Conservation (phyloP, 140 eudicot species). For the Oenanthe javanica region DNA sequence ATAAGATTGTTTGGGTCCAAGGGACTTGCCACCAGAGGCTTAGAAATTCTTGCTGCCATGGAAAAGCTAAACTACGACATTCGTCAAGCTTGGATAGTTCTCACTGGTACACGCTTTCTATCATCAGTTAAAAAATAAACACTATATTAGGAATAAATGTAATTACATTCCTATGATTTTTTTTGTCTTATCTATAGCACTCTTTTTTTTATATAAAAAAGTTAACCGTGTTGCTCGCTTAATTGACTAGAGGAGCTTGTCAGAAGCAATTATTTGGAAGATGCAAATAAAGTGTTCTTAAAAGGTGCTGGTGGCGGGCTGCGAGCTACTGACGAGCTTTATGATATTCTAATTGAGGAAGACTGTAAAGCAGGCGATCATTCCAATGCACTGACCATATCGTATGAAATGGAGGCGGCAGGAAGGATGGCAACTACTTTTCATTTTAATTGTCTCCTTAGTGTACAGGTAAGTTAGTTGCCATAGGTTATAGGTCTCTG, state of each 20-base stretch:
- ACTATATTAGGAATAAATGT: not conserved
- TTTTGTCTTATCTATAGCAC: not conserved
- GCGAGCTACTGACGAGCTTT: constrained; percentile 80
- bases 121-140: not conserved
- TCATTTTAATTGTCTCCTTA: constrained; percentile 90
- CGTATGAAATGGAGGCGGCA: constrained; percentile 94
- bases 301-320: constrained; percentile 90
- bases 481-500: not conserved
- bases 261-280: constrained; percentile 58
- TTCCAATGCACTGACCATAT: constrained; percentile 87
- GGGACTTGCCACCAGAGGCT: constrained; percentile 75
- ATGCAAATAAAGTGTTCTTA: constrained; percentile 84
- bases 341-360: constrained; percentile 75
- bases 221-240: constrained; percentile 1
- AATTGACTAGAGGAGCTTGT: constrained; percentile 78
- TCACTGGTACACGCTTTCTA: constrained; percentile 45
- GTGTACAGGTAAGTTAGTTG: constrained; percentile 56
- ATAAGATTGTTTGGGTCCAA: constrained; percentile 77
- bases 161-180: not conserved
- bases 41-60: constrained; percentile 94
- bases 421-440: constrained; percentile 93
- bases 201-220: not conserved
- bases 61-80: constrained; percentile 78
- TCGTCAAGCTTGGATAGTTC: constrained; percentile 83
- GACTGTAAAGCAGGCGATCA: constrained; percentile 95